Conservation (phyloP, 129 eudicot genomes). For the Saposhnikovia divaricata region DNA sequence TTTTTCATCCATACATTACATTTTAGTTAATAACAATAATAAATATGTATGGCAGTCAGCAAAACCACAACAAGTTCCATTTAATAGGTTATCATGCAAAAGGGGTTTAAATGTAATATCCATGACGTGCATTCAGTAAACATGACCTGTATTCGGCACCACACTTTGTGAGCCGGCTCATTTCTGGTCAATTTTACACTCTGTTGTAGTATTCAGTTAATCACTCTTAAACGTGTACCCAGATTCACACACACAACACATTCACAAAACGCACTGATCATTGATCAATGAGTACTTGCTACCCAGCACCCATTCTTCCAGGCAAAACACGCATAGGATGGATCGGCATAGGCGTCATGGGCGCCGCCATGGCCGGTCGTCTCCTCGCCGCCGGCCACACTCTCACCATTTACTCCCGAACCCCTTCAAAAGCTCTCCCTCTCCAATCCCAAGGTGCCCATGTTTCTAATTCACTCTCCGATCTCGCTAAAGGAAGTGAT, state of each 20-base stretch:
- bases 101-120: too few species aligned
- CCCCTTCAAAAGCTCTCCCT: slow-evolving; percentile 56
- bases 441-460: slow-evolving; percentile 74
- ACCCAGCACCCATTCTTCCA: neutral
- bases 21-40: too few species aligned
- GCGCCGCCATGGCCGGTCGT: slow-evolving; percentile 84
- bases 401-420: slow-evolving; percentile 71
- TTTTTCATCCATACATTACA: too few species aligned
- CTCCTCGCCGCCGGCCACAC: slow-evolving; percentile 75
- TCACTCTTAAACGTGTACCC: too few species aligned
- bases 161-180: too few species aligned
- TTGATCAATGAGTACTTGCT: neutral
- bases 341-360: slow-evolving; percentile 92
- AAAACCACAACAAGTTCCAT: too few species aligned
- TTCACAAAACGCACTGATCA: neutral
- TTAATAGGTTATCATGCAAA: too few species aligned
- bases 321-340: slow-evolving; percentile 46
- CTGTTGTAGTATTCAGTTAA: too few species aligned
- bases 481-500: slow-evolving; percentile 41
- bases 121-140: too few species aligned
- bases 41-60: too few species aligned
- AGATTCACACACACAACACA: neutral
- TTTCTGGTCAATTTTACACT: too few species aligned
- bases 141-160: too few species aligned
- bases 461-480: slow-evolving; percentile 46